Conservation (phyloP, 2,329 filamentous ascomycete genomes). For the Diaporthe ampelina region DNA sequence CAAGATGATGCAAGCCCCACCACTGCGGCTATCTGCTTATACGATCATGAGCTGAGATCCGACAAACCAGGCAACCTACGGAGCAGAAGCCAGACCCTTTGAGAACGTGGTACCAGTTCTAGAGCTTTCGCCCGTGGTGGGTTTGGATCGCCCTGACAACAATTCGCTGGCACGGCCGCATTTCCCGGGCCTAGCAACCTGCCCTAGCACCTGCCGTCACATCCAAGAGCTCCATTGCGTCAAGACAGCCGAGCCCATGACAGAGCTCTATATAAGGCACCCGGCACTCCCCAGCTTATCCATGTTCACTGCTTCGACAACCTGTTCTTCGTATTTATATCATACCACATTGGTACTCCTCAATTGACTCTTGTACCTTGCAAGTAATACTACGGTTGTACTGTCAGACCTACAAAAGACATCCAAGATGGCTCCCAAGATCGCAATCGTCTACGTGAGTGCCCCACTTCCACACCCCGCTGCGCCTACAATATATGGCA, state of each 20-base stretch:
- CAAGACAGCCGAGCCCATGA: conserved; percentile 10
- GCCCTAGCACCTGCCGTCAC: conserved; percentile 23
- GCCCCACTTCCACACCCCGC: conserved; percentile 36
- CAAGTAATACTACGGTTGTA: conserved; percentile 6
- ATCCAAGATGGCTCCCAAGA: conserved; percentile 85
- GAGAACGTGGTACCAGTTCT: not conserved
- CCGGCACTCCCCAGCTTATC: not conserved
- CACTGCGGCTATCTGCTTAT: conserved; percentile 10
- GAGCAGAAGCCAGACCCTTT: not conserved
- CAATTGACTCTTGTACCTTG: not conserved
- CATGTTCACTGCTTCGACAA: not conserved
- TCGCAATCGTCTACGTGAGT: conserved; percentile 91
- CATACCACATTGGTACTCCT: not conserved
- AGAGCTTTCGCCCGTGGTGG: conserved; percentile 25
- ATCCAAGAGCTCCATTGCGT: conserved; percentile 32
- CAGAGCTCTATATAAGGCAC: conserved; percentile 29
- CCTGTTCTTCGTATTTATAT: not conserved
- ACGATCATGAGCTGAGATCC: conserved; percentile 26
- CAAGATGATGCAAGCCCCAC: conserved; percentile 4
- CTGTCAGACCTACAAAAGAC: conserved; percentile 39
- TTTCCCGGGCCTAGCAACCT: conserved; percentile 8
- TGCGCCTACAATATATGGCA: not conserved
- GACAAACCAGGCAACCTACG: not conserved
- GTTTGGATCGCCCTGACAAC: conserved; percentile 30
- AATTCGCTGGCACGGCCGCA: conserved; percentile 7